These are phyloP conservation scores for Helicocarpus griseus DNA, from an alignment of 2,329 filamentous ascomycete genomes.

Conservation along the genomic window DNA sequence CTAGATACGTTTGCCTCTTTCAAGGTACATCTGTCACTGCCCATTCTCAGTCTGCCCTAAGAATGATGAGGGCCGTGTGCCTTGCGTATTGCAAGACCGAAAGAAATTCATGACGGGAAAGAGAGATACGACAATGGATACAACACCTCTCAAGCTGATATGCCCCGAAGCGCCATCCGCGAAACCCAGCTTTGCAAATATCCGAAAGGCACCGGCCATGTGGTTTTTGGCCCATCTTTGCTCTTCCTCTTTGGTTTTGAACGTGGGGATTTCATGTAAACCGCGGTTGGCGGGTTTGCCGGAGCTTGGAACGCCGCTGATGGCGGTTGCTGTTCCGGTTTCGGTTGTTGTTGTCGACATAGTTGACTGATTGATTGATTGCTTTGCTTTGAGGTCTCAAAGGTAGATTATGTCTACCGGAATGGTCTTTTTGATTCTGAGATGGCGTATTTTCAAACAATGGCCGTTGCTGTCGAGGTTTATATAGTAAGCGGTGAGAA, in stretches of 20 bases:
- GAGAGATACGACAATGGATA: not conserved
- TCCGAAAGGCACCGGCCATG: constrained; percentile 38
- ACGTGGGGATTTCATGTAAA: constrained; percentile 13
- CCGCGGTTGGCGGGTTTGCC: not conserved
- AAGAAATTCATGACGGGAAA: not conserved
- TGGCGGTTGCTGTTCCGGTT: not conserved
- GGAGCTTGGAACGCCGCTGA: not conserved
- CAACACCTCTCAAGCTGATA: constrained; percentile 26
- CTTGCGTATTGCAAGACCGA: too few species aligned
- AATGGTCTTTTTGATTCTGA: too few species aligned
- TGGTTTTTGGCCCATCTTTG: constrained; percentile 29
- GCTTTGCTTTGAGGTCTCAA: not conserved
- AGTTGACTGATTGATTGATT: not conserved
- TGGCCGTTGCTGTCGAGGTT: not conserved
- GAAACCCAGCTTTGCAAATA: constrained; percentile 39
- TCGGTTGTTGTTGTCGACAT: not conserved
- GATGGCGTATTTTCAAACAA: too few species aligned
- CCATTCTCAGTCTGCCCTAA: too few species aligned
- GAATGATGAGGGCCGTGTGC: too few species aligned
- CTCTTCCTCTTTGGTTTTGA: constrained; percentile 23
- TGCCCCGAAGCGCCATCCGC: constrained; percentile 39
- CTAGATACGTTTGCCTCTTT: not conserved
- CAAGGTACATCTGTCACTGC: too few species aligned
- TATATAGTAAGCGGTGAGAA: not conserved
- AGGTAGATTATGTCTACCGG: too few species aligned